Evolutionary conservation across 441 rosid species (phyloP).

Genomic region (Monsonia emarginata): DNA sequence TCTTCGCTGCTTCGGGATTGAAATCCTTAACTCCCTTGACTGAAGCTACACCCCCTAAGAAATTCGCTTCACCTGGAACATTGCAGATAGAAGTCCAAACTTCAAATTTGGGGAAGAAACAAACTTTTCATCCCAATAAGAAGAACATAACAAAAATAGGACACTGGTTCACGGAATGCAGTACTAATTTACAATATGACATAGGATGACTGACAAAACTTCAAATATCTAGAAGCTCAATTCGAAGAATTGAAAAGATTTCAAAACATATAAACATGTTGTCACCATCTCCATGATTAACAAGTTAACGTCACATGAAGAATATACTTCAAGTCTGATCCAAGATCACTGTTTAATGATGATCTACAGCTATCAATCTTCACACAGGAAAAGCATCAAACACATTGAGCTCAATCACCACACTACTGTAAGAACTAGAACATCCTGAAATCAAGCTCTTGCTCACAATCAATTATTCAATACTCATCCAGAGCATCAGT

Average conservation of each 20-base stretch:
- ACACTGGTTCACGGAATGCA: not conserved
- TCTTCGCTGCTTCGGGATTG: constrained; percentile 55
- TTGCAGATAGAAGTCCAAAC: constrained; percentile 7
- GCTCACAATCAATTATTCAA: not conserved
- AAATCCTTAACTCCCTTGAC: constrained; percentile 65
- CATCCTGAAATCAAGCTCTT: too few relatives aligned
- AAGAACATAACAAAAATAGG: not conserved
- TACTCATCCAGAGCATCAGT: not conserved
- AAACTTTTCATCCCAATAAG: constrained; percentile 9
- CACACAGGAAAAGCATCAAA: too few relatives aligned
- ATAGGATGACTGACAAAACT: not conserved
- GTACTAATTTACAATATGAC: not conserved
- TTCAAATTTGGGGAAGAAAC: constrained; percentile 5
- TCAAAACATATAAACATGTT: not conserved
- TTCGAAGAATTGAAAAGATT: not conserved
- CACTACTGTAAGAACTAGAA: too few relatives aligned
- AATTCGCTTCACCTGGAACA: constrained; percentile 72
- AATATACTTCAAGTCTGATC: not conserved
- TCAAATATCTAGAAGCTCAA: not conserved
- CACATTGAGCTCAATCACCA: not conserved
- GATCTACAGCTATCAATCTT: not conserved
- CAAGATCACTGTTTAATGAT: not conserved
- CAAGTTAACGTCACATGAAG: not conserved
- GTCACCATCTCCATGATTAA: not conserved
- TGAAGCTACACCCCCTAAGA: constrained; percentile 85